Conservation (phyloP, 2,329 filamentous ascomycete genomes). For the Penicillium brasilianum region DNA sequence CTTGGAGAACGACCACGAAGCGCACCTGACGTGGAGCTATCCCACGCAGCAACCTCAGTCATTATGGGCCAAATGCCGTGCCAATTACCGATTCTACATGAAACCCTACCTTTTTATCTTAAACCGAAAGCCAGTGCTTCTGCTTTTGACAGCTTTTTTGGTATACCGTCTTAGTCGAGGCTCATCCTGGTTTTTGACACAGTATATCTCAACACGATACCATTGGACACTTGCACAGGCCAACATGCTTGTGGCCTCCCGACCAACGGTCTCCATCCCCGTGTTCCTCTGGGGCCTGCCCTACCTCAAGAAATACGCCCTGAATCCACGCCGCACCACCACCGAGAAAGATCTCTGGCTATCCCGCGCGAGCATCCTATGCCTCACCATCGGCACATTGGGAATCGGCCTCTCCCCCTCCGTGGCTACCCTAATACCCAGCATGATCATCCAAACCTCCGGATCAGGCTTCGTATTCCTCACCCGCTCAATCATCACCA, state of each 20-base stretch:
- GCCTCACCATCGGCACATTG: constrained; percentile 52
- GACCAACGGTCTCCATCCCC: constrained; percentile 54
- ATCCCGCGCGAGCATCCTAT: constrained; percentile 51
- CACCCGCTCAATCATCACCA: constrained; percentile 54
- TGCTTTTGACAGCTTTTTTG: constrained; percentile 54
- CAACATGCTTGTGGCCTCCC: constrained; percentile 52
- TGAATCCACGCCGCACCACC: constrained; percentile 43
- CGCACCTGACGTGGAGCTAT: constrained; percentile 23
- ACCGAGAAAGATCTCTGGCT: constrained; percentile 54
- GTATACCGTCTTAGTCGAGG: constrained; percentile 56
- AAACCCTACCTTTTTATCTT: constrained; percentile 49
- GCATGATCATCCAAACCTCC: constrained; percentile 54
- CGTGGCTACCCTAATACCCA: constrained; percentile 50
- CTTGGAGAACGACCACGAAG: constrained; percentile 21
- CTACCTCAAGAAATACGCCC: constrained; percentile 38
- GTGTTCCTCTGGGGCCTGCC: constrained; percentile 55
- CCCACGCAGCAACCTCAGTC: constrained; percentile 20
- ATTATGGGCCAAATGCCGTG: constrained; percentile 23
- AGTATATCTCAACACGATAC: constrained; percentile 59
- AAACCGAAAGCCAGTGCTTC: constrained; percentile 46
- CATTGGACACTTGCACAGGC: constrained; percentile 53
- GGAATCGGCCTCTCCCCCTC: constrained; percentile 54
- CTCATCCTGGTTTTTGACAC: constrained; percentile 54
- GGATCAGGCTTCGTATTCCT: constrained; percentile 56
- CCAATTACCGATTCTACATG: constrained; percentile 35